A percentile compares a stretch with the other conserved stretches of the same genome.
These are phyloP conservation scores for Pachyrhizus erosus DNA, from an alignment of 306 rosid genomes.

Conservation along the genomic window DNA sequence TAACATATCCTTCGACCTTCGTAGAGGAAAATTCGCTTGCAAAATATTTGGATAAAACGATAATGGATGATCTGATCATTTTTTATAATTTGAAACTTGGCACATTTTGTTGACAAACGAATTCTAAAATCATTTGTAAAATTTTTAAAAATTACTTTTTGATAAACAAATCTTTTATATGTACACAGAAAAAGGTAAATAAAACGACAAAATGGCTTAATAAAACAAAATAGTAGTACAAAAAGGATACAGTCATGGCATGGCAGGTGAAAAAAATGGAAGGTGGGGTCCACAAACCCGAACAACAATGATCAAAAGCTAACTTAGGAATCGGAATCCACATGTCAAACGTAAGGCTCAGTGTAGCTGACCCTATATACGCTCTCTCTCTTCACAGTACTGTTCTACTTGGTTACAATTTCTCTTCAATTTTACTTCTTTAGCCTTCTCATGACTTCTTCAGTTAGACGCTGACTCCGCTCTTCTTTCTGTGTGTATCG, in stretches of 20 bases:
- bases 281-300: conserved; percentile 38
- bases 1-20: not conserved
- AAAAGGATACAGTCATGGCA: not conserved
- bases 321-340: conserved; percentile 26
- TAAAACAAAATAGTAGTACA: conserved; percentile 30
- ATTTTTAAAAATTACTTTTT: not conserved
- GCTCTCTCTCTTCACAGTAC: not conserved
- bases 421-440: conserved; percentile 24
- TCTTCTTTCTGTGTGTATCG: conserved; percentile 18
- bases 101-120: conserved; percentile 2
- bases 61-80: not conserved
- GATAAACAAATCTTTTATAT: not conserved
- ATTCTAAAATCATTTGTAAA: not conserved
- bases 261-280: conserved; percentile 12
- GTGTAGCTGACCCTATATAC: conserved; percentile 27
- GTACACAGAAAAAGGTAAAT: not conserved
- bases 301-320: conserved; percentile 21
- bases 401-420: not conserved
- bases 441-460: conserved; percentile 33
- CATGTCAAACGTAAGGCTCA: conserved; percentile 42
- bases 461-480: conserved; percentile 35
- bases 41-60: not conserved
- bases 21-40: not conserved
- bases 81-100: not conserved
- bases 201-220: not conserved